phyloP scores from a whole-genome alignment of 345 rosid genomes.

The Alliaria petiolata region DNA sequence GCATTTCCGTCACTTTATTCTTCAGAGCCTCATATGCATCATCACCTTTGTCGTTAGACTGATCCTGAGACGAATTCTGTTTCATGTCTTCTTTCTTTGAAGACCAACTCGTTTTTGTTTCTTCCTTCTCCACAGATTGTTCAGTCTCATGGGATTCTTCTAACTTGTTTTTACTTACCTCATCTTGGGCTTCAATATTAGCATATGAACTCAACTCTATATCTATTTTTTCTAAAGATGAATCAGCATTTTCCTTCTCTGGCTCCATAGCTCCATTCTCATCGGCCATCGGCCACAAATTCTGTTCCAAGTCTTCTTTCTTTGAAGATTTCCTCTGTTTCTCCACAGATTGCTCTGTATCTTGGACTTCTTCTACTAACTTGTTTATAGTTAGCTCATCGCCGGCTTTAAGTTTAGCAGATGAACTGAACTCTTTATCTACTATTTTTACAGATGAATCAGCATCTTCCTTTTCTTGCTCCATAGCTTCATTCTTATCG shows the following conservation, averaged over 20 bases:
- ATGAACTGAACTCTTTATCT: too few species aligned
- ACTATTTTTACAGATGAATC: too few species aligned
- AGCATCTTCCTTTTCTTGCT: too few species aligned
- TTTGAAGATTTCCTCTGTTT: too few species aligned
- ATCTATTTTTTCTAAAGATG: neutral
- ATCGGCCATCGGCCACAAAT: neutral
- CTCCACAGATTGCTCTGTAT: too few species aligned
- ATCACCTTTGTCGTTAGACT: slow-evolving; percentile 3
- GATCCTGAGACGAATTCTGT: neutral
- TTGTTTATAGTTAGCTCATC: too few species aligned
- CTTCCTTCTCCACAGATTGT: slow-evolving; percentile 3
- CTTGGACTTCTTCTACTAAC: too few species aligned
- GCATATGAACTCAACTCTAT: neutral
- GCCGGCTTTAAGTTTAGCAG: too few species aligned
- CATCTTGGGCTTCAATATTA: slow-evolving; percentile 9
- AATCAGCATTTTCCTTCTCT: neutral
- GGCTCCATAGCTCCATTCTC: neutral
- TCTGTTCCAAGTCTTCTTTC: too few species aligned
- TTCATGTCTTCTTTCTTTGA: slow-evolving; percentile 4
- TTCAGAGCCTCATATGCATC: slow-evolving; percentile 45
- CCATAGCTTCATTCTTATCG: neutral
- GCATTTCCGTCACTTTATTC: slow-evolving; percentile 61
- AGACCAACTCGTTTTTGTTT: neutral
- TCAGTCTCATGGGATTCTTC: neutral
- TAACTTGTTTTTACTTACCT: neutral